Evolutionary conservation across 805 yeast species (phyloP).

Genomic region (Yarrowia sp.): DNA sequence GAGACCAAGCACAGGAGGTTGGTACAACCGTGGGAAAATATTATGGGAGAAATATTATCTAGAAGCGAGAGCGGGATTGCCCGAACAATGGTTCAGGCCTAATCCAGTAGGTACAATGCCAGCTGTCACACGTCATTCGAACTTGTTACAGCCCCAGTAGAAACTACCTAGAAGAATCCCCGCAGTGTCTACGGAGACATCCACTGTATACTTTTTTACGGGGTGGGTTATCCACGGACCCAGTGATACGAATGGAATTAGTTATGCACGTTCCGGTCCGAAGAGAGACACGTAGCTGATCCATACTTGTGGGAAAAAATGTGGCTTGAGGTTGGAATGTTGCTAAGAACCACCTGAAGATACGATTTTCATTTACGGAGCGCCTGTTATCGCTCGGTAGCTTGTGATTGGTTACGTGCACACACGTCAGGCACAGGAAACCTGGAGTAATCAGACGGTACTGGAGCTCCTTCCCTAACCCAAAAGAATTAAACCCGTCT

Average conservation of each 20-base stretch:
- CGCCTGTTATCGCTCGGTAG: not conserved
- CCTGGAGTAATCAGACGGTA: not conserved
- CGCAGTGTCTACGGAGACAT: too few relatives aligned
- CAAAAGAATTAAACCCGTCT: not conserved
- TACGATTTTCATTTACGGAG: not conserved
- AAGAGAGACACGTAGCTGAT: not conserved
- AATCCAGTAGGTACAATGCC: not conserved
- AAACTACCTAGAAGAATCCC: too few relatives aligned
- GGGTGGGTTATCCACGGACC: not conserved
- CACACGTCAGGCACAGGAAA: not conserved
- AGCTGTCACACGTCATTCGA: not conserved
- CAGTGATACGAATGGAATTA: not conserved
- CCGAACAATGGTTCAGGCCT: not conserved
- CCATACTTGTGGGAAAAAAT: not conserved
- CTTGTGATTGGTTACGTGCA: not conserved
- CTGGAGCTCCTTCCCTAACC: not conserved
- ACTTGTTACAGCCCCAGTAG: too few relatives aligned
- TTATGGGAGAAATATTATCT: not conserved
- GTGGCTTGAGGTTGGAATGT: not conserved
- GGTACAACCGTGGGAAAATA: not conserved
- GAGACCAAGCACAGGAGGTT: not conserved
- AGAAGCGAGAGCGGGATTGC: not conserved
- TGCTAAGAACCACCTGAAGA: not conserved
- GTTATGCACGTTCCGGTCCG: not conserved
- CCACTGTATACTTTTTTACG: not conserved